These are phyloP conservation scores for Boletus bicolor DNA, from an alignment of 768 basidiomycete genomes.

Conservation along the genomic window DNA sequence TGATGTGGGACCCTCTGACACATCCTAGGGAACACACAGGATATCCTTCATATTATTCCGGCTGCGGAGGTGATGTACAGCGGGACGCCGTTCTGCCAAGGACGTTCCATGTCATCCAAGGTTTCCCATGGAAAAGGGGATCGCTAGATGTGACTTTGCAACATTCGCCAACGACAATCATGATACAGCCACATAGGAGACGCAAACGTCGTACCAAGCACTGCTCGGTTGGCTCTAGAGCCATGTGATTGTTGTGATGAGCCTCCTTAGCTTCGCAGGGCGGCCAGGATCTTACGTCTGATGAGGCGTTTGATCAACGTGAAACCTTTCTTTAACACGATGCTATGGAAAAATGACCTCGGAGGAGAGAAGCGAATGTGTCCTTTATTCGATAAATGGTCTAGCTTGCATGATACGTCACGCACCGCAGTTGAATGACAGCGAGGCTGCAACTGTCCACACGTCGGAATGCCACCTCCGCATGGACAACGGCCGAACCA, in stretches of 20 bases:
- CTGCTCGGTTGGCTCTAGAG: background rate
- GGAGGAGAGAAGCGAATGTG: background rate
- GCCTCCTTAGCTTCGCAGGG: background rate
- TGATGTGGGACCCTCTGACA: background rate
- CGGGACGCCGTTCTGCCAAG: slow-evolving; percentile 5
- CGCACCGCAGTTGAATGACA: background rate
- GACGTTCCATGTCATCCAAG: background rate
- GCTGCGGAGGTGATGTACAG: background rate
- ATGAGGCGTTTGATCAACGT: slow-evolving; percentile 1
- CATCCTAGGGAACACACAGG: background rate
- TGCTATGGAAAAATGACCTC: background rate
- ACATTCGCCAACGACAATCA: background rate
- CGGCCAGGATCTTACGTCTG: slow-evolving; percentile 8
- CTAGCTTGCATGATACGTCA: background rate
- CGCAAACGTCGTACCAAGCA: background rate
- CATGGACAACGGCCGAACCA: background rate
- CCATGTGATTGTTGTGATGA: slow-evolving; percentile 1
- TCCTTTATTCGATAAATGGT: background rate
- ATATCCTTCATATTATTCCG: background rate
- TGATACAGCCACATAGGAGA: slow-evolving; percentile 9
- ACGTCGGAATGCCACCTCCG: slow-evolving; percentile 1
- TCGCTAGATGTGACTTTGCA: background rate
- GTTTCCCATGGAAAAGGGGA: background rate
- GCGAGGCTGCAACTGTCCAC: background rate
- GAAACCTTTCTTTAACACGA: background rate